Evolutionary conservation across 352 stramenopile genomes (phyloP), one percentile per base, ranked within the genome.

Genomic region (Globisporangium solare): DNA sequence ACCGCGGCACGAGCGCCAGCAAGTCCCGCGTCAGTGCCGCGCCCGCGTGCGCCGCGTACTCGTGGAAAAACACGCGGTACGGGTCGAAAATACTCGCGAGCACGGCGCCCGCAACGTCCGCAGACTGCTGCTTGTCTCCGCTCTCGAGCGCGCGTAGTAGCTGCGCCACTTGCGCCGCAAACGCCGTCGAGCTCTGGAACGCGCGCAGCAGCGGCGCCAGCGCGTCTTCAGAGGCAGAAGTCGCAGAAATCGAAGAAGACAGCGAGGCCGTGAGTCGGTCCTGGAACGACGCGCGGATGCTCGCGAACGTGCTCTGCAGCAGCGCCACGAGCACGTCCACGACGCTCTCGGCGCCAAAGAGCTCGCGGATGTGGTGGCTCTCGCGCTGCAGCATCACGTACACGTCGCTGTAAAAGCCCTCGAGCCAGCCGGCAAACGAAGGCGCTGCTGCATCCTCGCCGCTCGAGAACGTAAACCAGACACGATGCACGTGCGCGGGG

Each of bases 321-420:
- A 92, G 47, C 24, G 58, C 55, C 3, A 79, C 51, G 20, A 88
- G 66, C 41, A 88, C 67, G 2, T 43, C 18, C 39, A 3, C 12
- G 39, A 43, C 57, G 42, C 14, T 21, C 11, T 60, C 18, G 0
- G 47, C 6, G 1, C 71, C 71, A 57, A 89, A 92, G 37, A 92
- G 65, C 32, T 83, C 73, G 17, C 43, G 58, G 5, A 64, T 62
- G 43, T 76, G 64, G 13, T 63, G 56, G 22, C 55, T 75, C 54
- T 92, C 82, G 3, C 66, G 69, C 60, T 83, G 68, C 22, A 92
- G 54, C 75, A 88, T 79, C 5, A 58, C 61, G 17, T 79, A 39
- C 45, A 88, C 70, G 32, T 88, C 63, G 13, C 13, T 53, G 55
- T 88, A 91, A 18, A 91, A 91, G 0, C 31, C 59, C 6, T 79